phyloP scores from a whole-genome alignment of 2,329 filamentous ascomycete genomes.

The Aspergillus brasiliensis region DNA sequence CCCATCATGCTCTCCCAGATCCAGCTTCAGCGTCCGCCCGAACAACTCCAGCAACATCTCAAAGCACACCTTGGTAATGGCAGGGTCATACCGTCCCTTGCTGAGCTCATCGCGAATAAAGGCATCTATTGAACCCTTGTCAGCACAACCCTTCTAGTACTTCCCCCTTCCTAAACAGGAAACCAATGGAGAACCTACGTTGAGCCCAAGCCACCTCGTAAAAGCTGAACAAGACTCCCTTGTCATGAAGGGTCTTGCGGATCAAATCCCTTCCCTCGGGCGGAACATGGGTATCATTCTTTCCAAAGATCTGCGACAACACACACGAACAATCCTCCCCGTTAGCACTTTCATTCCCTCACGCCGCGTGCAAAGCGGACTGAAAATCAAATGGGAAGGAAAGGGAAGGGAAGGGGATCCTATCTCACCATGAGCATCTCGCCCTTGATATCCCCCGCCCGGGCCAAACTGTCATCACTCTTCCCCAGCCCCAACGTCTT shows the following conservation, averaged over 20 bases:
- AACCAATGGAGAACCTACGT: constrained; percentile 53
- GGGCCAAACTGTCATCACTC: constrained; percentile 62
- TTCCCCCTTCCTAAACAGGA: background rate
- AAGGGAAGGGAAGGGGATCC: background rate
- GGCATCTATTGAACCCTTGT: constrained; percentile 57
- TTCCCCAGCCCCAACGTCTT: constrained; percentile 71
- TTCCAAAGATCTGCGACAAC: constrained; percentile 70
- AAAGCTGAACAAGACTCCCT: constrained; percentile 73
- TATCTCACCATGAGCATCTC: constrained; percentile 70
- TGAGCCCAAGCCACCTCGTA: constrained; percentile 93
- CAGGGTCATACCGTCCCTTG: constrained; percentile 92
- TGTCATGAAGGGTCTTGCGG: constrained; percentile 75
- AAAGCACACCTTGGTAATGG: constrained; percentile 83
- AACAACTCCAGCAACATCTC: constrained; percentile 89
- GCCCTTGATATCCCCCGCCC: constrained; percentile 69
- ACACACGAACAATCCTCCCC: constrained; percentile 58
- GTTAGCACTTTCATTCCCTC: background rate
- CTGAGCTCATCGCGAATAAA: constrained; percentile 92
- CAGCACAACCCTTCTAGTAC: background rate
- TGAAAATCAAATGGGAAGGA: too few species aligned
- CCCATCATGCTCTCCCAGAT: constrained; percentile 70
- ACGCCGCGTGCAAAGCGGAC: background rate
- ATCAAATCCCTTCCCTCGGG: constrained; percentile 81
- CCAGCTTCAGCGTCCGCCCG: constrained; percentile 72
- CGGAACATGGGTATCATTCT: constrained; percentile 87